Evolutionary conservation across 495 filamentous ascomycete species (phyloP).

Genomic region (Oidiodendron maius): DNA sequence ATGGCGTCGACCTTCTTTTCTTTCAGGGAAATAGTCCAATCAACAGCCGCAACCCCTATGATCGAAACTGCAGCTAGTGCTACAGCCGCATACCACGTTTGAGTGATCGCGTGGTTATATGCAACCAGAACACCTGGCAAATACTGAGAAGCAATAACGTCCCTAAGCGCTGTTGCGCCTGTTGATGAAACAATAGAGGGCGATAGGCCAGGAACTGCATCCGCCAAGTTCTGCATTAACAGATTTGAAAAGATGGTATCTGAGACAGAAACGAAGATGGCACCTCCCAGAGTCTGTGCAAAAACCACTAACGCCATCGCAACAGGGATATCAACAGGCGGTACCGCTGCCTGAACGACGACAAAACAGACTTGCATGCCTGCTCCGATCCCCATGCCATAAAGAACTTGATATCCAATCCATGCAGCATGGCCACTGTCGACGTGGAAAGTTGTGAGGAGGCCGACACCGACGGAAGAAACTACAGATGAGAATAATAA

Average conservation of each 20-base stretch:
- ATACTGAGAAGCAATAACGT: slow-evolving; percentile 36
- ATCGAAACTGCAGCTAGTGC: slow-evolving; percentile 17
- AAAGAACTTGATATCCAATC: slow-evolving; percentile 57
- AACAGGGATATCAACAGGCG: slow-evolving; percentile 7
- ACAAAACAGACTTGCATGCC: slow-evolving; percentile 13
- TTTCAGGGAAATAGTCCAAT: slow-evolving; percentile 6
- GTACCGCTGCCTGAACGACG: slow-evolving; percentile 6
- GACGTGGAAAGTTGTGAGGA: slow-evolving; percentile 56
- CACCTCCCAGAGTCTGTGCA: slow-evolving; percentile 42
- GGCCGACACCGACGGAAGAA: slow-evolving; percentile 58
- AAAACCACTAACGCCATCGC: slow-evolving; percentile 20
- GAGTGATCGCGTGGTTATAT: slow-evolving; percentile 47
- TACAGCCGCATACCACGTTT: slow-evolving; percentile 21
- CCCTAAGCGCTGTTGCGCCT: slow-evolving; percentile 51
- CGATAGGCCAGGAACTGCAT: slow-evolving; percentile 26
- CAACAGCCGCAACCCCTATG: slow-evolving; percentile 10
- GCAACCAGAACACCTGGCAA: slow-evolving; percentile 35
- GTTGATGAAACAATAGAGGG: slow-evolving; percentile 13
- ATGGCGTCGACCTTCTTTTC: slow-evolving; percentile 4
- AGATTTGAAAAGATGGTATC: slow-evolving; percentile 56
- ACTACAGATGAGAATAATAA: slow-evolving; percentile 57
- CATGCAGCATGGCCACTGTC: slow-evolving; percentile 50
- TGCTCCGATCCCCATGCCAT: slow-evolving; percentile 9
- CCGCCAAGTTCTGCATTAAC: slow-evolving; percentile 1
- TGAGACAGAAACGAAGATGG: slow-evolving; percentile 55